Conservation (phyloP, 179 eudicot species). For the Silene vulgaris region DNA sequence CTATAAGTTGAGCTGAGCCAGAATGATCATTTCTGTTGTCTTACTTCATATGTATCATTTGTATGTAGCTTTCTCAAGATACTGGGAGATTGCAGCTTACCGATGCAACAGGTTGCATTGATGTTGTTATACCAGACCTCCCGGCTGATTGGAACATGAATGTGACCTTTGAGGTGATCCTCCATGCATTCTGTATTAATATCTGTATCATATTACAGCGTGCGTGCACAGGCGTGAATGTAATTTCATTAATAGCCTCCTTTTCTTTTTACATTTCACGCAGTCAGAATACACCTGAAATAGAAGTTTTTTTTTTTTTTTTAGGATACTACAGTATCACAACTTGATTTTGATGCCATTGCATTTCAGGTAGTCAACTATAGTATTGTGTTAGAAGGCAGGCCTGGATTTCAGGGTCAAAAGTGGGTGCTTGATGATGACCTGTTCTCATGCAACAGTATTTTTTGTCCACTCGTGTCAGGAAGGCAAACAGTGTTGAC, state of each 20-base stretch:
- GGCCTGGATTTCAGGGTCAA: slow-evolving; percentile 34
- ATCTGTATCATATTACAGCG: not conserved
- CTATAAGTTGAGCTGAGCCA: not conserved
- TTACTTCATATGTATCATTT: slow-evolving; percentile 15
- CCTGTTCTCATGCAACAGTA: slow-evolving; percentile 54
- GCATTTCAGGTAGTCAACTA: slow-evolving; percentile 59
- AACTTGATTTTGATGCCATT: slow-evolving; percentile 15
- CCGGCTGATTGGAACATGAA: slow-evolving; percentile 52
- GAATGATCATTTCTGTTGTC: not conserved
- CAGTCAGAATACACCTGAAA: slow-evolving; percentile 5
- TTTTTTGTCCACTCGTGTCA: slow-evolving; percentile 36
- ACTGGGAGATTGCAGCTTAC: slow-evolving; percentile 73
- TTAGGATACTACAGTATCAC: not conserved
- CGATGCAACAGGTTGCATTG: slow-evolving; percentile 75
- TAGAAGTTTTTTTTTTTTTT: slow-evolving; percentile 9
- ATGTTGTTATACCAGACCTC: slow-evolving; percentile 60
- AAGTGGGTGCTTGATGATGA: slow-evolving; percentile 31
- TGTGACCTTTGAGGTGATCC: slow-evolving; percentile 60
- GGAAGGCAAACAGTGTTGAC: slow-evolving; percentile 31
- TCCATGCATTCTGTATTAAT: slow-evolving; percentile 14
- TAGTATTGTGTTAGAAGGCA: slow-evolving; percentile 62
- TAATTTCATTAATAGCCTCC: not conserved
- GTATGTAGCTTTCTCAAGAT: slow-evolving; percentile 51
- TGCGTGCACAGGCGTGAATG: not conserved
- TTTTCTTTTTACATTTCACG: not conserved